phyloP scores from a whole-genome alignment of 257 asterid genomes.

The Salvia hispanica region DNA sequence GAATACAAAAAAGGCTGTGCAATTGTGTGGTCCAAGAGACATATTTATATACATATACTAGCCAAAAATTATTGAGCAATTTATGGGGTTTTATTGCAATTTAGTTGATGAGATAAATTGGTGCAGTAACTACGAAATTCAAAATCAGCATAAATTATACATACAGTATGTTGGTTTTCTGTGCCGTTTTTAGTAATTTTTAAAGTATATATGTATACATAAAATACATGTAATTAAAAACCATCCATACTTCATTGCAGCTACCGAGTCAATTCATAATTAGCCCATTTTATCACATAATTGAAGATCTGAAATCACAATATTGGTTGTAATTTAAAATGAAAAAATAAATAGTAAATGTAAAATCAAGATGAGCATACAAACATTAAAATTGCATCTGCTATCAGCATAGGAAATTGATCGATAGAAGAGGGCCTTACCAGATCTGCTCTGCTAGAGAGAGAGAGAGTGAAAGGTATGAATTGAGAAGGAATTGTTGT shows the following conservation, averaged over 20 bases:
- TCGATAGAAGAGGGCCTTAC: constrained; percentile 4
- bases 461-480: neutral
- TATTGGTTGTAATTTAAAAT: too few species aligned
- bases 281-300: constrained; percentile 2
- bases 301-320: constrained; percentile 16
- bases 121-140: constrained; percentile 23
- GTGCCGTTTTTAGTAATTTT: neutral
- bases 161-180: neutral
- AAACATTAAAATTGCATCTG: neutral
- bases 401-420: neutral
- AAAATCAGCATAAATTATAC: neutral
- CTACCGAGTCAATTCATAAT: neutral
- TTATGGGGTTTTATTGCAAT: constrained; percentile 35
- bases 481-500: neutral
- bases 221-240: neutral
- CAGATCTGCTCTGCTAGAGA: constrained; percentile 27
- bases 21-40: constrained; percentile 44
- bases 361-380: neutral
- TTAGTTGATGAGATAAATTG: constrained; percentile 24
- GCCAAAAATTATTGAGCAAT: constrained; percentile 27
- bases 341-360: neutral
- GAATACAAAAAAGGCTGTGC: constrained; percentile 11
- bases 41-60: neutral
- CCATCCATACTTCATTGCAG: too few species aligned
- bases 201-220: too few species aligned